These are phyloP conservation scores for Neurospora crassa DNA, from an alignment of 2,329 filamentous ascomycete genomes.

Conservation along the genomic window DNA sequence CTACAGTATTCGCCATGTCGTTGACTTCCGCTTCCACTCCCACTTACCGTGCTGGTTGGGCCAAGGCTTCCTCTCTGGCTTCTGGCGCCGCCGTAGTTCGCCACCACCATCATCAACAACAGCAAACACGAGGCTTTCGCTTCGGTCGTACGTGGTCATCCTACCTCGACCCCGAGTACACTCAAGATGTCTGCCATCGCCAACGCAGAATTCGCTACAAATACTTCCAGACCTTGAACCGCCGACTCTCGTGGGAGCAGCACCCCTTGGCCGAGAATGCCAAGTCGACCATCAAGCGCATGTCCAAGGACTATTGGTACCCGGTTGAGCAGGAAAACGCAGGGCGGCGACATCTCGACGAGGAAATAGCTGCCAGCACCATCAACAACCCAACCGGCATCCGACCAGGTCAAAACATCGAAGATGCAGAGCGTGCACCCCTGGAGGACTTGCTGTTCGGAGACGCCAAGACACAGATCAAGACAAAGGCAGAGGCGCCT, in stretches of 20 bases:
- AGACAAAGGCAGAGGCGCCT: neutral
- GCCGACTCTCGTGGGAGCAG: slow-evolving; percentile 37
- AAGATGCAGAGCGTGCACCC: slow-evolving; percentile 35
- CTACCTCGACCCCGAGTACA: slow-evolving; percentile 30
- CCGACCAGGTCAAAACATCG: slow-evolving; percentile 32
- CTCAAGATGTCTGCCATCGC: slow-evolving; percentile 34
- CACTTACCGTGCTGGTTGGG: slow-evolving; percentile 20
- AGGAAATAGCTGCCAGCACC: slow-evolving; percentile 24
- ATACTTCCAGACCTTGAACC: slow-evolving; percentile 34
- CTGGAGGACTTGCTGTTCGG: slow-evolving; percentile 34
- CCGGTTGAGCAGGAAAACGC: slow-evolving; percentile 17
- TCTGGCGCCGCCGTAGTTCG: slow-evolving; percentile 12
- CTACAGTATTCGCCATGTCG: slow-evolving; percentile 18
- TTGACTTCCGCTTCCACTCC: slow-evolving; percentile 24
- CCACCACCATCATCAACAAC: slow-evolving; percentile 22
- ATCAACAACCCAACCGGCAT: slow-evolving; percentile 26
- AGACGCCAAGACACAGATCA: slow-evolving; percentile 10
- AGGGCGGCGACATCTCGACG: slow-evolving; percentile 26
- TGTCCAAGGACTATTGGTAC: slow-evolving; percentile 32
- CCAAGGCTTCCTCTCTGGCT: slow-evolving; percentile 11
- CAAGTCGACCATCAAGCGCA: slow-evolving; percentile 29
- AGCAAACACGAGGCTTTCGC: slow-evolving; percentile 39
- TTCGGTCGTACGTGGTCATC: slow-evolving; percentile 36
- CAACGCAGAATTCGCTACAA: slow-evolving; percentile 34
- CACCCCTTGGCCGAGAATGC: slow-evolving; percentile 24